Evolutionary conservation across 176 grass and related monocot species (phyloP), one percentile per base, ranked within the genome.

Genomic region (Miscanthus lutarioriparius): DNA sequence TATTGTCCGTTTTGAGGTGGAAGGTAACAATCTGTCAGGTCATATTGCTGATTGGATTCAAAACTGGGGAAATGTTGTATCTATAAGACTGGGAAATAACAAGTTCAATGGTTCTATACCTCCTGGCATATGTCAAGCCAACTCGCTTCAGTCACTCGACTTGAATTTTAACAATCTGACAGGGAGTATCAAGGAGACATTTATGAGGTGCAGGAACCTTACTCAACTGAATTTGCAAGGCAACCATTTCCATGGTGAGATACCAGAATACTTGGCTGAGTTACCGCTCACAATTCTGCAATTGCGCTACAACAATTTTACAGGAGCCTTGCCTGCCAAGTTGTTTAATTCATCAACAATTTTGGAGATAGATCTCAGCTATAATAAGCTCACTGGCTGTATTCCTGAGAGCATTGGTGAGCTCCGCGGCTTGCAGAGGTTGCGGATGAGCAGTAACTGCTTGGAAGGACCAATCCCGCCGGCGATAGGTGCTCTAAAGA

Each of bases 181-280:
- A 7, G 88, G 95, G 54, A 94, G 63, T 85, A 97, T 97, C 14
- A 53, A 82, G 4, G 70, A 88, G 81, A 82, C 90, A 71, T 93
- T 97, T 69, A 86, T 80, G 83, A 72, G 67, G 28, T 97, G 92
- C 71, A 85, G 30, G 41, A 91, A 94, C 28, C 84, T 97, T 69
- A 92, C 84, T 75, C 67, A 80, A 64, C 75, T 97, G 44, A 78
- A 82, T 79, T 85, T 97, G 72, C 39, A 74, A 76, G 86, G 71
- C 16, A 97, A 97, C 67, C 82, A 82, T 70, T 85, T 97, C 69
- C 63, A 84, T 84, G 92, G 95, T 2, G 79, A 86, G 77, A 84
- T 97, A 91, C 95, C 95, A 4, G 86, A 59, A 64, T 97, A 97
- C 78, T 82, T 97, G 45, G 87, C 90, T 62, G 66, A 94, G 41